phyloP scores from a whole-genome alignment of 202 grass and related monocot genomes.

The Saccharum hybrid region DNA sequence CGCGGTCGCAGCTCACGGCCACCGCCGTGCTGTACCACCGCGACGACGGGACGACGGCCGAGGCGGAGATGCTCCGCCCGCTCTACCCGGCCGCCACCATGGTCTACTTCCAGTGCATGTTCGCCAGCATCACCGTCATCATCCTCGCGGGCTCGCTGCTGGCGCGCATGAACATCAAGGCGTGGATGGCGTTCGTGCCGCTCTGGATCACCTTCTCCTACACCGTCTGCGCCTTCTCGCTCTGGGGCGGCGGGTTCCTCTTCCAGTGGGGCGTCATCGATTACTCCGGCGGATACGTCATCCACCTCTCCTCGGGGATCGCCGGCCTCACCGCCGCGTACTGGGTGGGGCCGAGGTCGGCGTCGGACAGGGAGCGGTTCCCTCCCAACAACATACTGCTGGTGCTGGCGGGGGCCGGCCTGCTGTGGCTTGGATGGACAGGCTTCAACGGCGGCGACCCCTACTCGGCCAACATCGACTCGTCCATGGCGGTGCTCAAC shows the following conservation, averaged over 20 bases:
- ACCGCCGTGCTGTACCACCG: conserved; percentile 44
- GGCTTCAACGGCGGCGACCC: conserved; percentile 79
- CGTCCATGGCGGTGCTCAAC: conserved; percentile 83
- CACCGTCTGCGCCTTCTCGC: conserved; percentile 73
- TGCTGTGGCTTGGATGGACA: conserved; percentile 84
- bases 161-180: conserved; percentile 76
- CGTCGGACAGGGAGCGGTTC: conserved; percentile 58
- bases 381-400: conserved; percentile 79
- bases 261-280: conserved; percentile 88
- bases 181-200: conserved; percentile 80
- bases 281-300: conserved; percentile 76
- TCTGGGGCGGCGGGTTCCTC: conserved; percentile 79
- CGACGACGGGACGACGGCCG: not conserved
- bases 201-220: conserved; percentile 87
- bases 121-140: conserved; percentile 70
- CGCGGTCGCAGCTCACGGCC: conserved; percentile 50
- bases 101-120: conserved; percentile 87
- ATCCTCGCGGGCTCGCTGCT: conserved; percentile 72
- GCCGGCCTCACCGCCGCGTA: conserved; percentile 68
- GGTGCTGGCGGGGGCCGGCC: conserved; percentile 65
- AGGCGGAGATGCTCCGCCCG: conserved; percentile 40
- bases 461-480: conserved; percentile 74
- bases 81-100: conserved; percentile 65
- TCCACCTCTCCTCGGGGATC: conserved; percentile 70
- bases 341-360: conserved; percentile 72